Conservation (phyloP, 2,329 filamentous ascomycete genomes). For the Aspergillus brunneoviolaceus region DNA sequence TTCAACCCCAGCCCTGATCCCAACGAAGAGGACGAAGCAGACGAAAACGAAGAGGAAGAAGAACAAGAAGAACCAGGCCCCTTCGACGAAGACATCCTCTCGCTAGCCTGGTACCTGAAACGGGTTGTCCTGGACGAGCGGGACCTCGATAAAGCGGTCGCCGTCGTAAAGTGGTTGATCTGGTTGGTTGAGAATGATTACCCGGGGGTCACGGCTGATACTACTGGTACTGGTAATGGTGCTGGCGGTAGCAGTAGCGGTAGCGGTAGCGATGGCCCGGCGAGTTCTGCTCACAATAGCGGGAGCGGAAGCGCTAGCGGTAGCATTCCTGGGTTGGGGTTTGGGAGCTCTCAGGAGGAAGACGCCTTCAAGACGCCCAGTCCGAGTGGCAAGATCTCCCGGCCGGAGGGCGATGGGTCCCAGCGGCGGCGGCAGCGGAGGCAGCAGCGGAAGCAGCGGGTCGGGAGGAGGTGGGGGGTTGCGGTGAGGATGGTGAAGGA, state of each 20-base stretch:
- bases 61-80: slow-evolving; percentile 65
- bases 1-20: slow-evolving; percentile 49
- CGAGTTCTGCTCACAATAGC: too few relatives aligned
- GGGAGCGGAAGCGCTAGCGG: background rate
- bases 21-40: too few relatives aligned
- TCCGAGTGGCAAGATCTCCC: slow-evolving; percentile 24
- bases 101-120: slow-evolving; percentile 70
- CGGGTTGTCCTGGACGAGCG: slow-evolving; percentile 73
- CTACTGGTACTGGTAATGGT: too few relatives aligned
- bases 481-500: slow-evolving; percentile 43
- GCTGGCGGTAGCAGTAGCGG: too few relatives aligned
- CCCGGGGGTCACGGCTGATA: slow-evolving; percentile 23
- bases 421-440: too few relatives aligned
- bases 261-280: too few relatives aligned
- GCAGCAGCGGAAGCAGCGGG: slow-evolving; percentile 10
- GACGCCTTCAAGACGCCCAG: slow-evolving; percentile 1
- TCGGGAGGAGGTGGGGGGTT: slow-evolving; percentile 33
- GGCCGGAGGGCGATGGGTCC: background rate
- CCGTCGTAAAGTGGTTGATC: slow-evolving; percentile 65
- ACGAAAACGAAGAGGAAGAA: background rate
- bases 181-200: slow-evolving; percentile 41
- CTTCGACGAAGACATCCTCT: slow-evolving; percentile 72
- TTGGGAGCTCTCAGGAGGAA: background rate
- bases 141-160: slow-evolving; percentile 72
- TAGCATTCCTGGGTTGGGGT: too few relatives aligned